These are phyloP conservation scores for Chlamydomonas sphaeroides DNA, from an alignment of 139 green algal genomes.

Conservation along the genomic window DNA sequence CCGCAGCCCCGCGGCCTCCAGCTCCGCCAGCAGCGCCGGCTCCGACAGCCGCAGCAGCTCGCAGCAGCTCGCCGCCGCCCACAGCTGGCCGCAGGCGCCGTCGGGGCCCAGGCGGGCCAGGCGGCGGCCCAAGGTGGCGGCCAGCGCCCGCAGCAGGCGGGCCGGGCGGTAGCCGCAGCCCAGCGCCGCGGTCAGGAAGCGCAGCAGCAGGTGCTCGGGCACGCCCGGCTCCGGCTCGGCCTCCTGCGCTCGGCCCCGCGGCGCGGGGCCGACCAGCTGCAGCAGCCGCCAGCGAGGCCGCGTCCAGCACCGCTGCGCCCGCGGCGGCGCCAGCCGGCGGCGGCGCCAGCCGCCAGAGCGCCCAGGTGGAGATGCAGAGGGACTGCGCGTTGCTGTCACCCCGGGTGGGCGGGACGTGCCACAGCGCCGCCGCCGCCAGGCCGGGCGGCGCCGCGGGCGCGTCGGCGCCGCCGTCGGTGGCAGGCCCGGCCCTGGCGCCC, in stretches of 20 bases:
- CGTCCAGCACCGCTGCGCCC: not conserved
- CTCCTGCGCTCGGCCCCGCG: not conserved
- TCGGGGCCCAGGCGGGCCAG: not conserved
- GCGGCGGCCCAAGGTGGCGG: not conserved
- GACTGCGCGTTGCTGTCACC: not conserved
- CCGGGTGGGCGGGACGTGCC: not conserved
- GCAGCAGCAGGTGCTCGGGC: constrained; percentile 22
- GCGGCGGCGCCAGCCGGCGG: not conserved
- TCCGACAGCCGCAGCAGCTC: not conserved
- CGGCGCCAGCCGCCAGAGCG: constrained; percentile 12
- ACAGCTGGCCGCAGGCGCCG: not conserved
- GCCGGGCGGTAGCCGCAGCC: not conserved
- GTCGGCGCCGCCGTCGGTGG: too few relatives aligned
- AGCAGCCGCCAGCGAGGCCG: constrained; percentile 17
- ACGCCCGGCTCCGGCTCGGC: not conserved
- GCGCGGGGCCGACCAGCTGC: not conserved
- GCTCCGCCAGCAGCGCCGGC: not conserved
- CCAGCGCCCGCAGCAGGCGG: not conserved
- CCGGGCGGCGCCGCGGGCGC: not conserved
- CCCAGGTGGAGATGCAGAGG: constrained; percentile 7
- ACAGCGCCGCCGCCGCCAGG: not conserved
- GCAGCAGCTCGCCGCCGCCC: not conserved
- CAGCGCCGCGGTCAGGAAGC: constrained; percentile 4
- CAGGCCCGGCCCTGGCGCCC: not conserved
- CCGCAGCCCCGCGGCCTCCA: not conserved